Evolutionary conservation across 805 yeast species (phyloP).

Genomic region (Metschnikowia kofuensis): DNA sequence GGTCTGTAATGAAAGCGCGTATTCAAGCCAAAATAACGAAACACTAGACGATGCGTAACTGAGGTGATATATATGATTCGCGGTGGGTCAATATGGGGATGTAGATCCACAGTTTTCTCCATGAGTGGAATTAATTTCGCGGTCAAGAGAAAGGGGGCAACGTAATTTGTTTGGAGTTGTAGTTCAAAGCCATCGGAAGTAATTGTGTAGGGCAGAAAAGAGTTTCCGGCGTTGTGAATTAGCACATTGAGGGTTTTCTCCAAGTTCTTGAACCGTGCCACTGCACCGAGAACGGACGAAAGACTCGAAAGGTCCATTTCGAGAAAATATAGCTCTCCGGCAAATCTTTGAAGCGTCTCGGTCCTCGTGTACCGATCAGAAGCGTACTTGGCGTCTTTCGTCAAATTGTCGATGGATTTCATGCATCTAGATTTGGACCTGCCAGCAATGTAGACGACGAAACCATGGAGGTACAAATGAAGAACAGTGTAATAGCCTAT

Average conservation of each 20-base stretch:
- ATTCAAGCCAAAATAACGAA: constrained; percentile 46
- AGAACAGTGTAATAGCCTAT: constrained; percentile 75
- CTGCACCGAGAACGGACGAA: constrained; percentile 41
- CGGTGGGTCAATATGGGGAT: constrained; percentile 36
- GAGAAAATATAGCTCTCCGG: constrained; percentile 53
- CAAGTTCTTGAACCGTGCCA: constrained; percentile 38
- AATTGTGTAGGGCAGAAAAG: constrained; percentile 65
- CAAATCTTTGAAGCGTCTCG: constrained; percentile 20
- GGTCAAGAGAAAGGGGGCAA: constrained; percentile 72
- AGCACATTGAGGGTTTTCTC: constrained; percentile 59
- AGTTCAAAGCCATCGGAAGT: constrained; percentile 75
- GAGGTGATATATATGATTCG: constrained; percentile 65
- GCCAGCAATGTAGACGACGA: constrained; percentile 70
- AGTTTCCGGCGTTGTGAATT: constrained; percentile 76
- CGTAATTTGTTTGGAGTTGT: constrained; percentile 74
- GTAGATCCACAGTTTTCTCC: constrained; percentile 34
- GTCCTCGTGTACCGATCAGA: constrained; percentile 23
- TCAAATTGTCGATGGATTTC: constrained; percentile 55
- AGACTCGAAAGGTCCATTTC: constrained; percentile 52
- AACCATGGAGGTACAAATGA: constrained; percentile 78
- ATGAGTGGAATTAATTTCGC: constrained; percentile 54
- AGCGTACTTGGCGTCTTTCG: constrained; percentile 46
- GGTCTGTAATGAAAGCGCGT: constrained; percentile 58
- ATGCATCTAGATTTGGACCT: constrained; percentile 55
- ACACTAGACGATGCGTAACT: constrained; percentile 57